These are phyloP conservation scores for Microbotryomycetes sp. DNA, from an alignment of 1,284 basidiomycete species.

Conservation along the genomic window DNA sequence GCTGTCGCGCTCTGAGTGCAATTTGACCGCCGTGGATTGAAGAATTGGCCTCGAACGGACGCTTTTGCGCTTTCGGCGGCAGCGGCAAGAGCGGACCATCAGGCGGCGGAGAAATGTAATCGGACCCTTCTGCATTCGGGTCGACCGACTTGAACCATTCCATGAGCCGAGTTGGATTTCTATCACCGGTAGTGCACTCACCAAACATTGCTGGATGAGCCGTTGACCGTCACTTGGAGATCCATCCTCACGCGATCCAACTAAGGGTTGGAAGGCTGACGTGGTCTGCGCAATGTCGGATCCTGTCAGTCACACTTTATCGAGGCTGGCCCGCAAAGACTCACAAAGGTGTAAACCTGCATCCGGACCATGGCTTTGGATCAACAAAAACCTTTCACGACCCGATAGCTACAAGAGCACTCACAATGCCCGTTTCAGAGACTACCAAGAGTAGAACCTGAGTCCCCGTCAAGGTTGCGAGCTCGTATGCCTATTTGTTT, in stretches of 20 bases:
- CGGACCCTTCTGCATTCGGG: constrained; percentile 10
- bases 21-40: constrained; percentile 28
- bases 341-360: constrained; percentile 68
- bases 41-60: constrained; percentile 29
- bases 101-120: constrained; percentile 31
- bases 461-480: constrained; percentile 94
- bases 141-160: constrained; percentile 13
- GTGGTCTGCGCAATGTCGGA: constrained; percentile 19
- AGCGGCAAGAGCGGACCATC: constrained; percentile 28
- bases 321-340: background rate
- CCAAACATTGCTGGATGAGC: constrained; percentile 68
- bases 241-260: constrained; percentile 58
- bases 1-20: constrained; percentile 30
- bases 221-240: constrained; percentile 75
- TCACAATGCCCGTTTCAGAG: constrained; percentile 90
- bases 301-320: background rate
- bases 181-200: constrained; percentile 1
- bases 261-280: constrained; percentile 83
- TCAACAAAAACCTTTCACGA: background rate
- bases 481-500: constrained; percentile 89
- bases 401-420: constrained; percentile 35
- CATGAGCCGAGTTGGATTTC: background rate
- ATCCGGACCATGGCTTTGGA: background rate
- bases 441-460: constrained; percentile 95
- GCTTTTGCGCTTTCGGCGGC: constrained; percentile 26